Evolutionary conservation across 2,329 filamentous ascomycete species (phyloP), one percentile per base, ranked within the genome.

Genomic region (Lojkania enalia): DNA sequence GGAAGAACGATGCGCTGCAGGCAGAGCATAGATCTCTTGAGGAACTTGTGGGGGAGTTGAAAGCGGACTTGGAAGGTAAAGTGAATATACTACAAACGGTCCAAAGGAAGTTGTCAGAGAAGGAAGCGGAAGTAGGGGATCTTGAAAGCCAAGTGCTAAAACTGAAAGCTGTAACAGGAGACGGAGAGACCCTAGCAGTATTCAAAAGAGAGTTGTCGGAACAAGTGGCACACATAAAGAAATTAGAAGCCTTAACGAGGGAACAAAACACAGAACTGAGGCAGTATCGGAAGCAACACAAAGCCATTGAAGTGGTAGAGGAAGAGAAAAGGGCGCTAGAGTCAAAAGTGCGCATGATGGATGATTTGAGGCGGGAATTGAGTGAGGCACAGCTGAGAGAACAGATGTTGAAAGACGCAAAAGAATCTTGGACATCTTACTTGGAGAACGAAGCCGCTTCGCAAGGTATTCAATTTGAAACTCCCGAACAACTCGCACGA

Each of bases 301-400:
- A 88, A 71, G 89, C 88, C n/a, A 85, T 96, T 1, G 89, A 96
- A 62, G 82, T 99, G 2, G 87, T 97, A 0, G 90, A 99, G 65
- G 94, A 99, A 67, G 90, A 99, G 74, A 97, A 97, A 75, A 80
- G 88, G 50, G 82, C 84, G 0, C 73, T 99, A 16, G 86, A 94
- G 67, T 83, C 85, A 21, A 89, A 84, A 61, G 68, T 99, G 1
- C 84, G 89, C 48, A 77, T 86, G 27, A 86, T 92, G 69, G 83
- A 88, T 45, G 77, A 82, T 11, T 62, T 96, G 7, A 84, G 94
- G 60, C 77, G 81, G 20, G 88, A 96, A 62, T 76, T 97, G 11
- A 79, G 82, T 7, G 92, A 96, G 64, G 82, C 87, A 15, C 82
- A 87, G 50, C 78, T 95, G 29, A 90, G 96, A 61, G 85, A 88